Conservation (phyloP, 208 protist genomes). For the Wallacemonas rigidus region DNA sequence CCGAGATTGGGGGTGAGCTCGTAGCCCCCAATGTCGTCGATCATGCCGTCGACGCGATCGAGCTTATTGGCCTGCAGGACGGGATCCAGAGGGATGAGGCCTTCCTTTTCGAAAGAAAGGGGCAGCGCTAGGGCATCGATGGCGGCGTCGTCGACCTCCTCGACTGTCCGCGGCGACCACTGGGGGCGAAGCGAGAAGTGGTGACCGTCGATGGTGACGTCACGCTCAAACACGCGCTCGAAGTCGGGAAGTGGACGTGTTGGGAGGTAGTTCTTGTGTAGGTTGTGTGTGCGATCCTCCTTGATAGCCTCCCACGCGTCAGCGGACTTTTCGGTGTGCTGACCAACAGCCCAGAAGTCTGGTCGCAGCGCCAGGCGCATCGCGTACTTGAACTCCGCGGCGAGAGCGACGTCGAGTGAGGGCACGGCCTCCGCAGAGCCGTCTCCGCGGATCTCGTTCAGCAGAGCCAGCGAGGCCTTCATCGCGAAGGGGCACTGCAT, state of each 20-base stretch:
- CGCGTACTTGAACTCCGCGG: constrained; percentile 76
- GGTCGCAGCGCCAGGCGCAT: constrained; percentile 61
- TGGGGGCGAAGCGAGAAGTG: constrained; percentile 77
- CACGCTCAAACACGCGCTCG: constrained; percentile 84
- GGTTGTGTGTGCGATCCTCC: constrained; percentile 49
- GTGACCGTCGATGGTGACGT: constrained; percentile 80
- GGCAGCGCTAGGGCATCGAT: constrained; percentile 43
- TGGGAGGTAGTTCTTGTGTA: constrained; percentile 71
- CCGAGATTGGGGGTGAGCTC: constrained; percentile 73
- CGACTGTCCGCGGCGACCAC: constrained; percentile 80
- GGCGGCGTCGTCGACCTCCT: constrained; percentile 55
- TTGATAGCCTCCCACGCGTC: constrained; percentile 68
- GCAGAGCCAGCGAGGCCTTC: constrained; percentile 67
- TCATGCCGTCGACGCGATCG: constrained; percentile 70
- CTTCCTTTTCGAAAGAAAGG: constrained; percentile 66
- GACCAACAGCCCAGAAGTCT: constrained; percentile 85
- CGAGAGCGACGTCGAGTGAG: constrained; percentile 71
- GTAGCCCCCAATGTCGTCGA: constrained; percentile 82
- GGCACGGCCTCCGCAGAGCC: constrained; percentile 56
- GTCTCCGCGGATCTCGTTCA: constrained; percentile 84
- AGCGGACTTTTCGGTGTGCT: constrained; percentile 67
- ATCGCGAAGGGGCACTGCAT: constrained; percentile 88
- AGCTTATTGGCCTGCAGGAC: constrained; percentile 57
- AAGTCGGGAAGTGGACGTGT: constrained; percentile 75
- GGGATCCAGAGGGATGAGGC: constrained; percentile 55